Evolutionary conservation across 148 eudicot genomes (phyloP).

Genomic region (Selenicereus undatus): DNA sequence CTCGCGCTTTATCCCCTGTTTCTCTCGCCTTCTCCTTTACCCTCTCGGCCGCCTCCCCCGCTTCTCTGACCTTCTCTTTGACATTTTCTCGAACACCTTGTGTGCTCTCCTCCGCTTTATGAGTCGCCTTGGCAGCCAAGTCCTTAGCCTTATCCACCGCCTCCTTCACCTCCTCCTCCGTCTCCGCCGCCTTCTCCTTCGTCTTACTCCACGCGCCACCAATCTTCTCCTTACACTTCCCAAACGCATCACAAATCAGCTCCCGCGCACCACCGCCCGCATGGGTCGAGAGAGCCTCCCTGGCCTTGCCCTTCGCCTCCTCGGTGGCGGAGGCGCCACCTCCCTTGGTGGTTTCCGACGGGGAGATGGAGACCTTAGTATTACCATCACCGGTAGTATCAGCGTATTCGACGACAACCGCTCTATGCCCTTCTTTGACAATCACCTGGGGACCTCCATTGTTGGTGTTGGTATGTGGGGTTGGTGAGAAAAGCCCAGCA

Average conservation of each 20-base stretch:
- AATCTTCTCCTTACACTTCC: slow-evolving; percentile 36
- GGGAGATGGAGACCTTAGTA: slow-evolving; percentile 63
- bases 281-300: neutral
- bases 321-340: slow-evolving; percentile 8
- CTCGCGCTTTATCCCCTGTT: slow-evolving; percentile 11
- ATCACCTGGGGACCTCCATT: slow-evolving; percentile 32
- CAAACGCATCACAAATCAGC: slow-evolving; percentile 33
- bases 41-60: slow-evolving; percentile 15
- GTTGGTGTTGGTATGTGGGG: slow-evolving; percentile 22
- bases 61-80: slow-evolving; percentile 8
- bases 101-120: slow-evolving; percentile 9
- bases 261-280: slow-evolving; percentile 13
- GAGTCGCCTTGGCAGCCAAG: slow-evolving; percentile 5
- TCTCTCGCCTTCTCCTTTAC: slow-evolving; percentile 20
- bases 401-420: slow-evolving; percentile 56
- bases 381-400: slow-evolving; percentile 42
- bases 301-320: slow-evolving; percentile 21
- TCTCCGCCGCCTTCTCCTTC: slow-evolving; percentile 26
- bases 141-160: slow-evolving; percentile 26
- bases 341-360: slow-evolving; percentile 18
- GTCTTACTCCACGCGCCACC: slow-evolving; percentile 24
- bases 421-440: slow-evolving; percentile 54
- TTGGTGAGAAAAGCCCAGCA: slow-evolving; percentile 56
- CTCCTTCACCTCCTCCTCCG: slow-evolving; percentile 17
- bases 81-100: slow-evolving; percentile 14